phyloP scores from a whole-genome alignment of 2,329 filamentous ascomycete genomes.

The Neurospora sp. region DNA sequence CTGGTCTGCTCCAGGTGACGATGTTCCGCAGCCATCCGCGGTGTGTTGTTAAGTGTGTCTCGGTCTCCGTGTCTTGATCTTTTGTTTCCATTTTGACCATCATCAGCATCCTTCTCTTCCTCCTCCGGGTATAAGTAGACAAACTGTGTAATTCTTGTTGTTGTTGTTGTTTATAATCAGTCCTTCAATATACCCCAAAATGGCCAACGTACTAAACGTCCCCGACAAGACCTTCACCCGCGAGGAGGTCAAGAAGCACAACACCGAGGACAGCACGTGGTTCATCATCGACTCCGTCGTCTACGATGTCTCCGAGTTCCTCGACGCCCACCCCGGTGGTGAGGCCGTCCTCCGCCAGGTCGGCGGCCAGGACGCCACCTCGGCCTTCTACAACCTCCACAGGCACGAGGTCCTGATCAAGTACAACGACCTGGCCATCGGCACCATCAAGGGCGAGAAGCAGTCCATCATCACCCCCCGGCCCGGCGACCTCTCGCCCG shows the following conservation, averaged over 20 bases:
- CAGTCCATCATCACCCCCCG: constrained; percentile 61
- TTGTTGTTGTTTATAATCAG: background rate
- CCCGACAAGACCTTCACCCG: constrained; percentile 44
- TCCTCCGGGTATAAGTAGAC: background rate
- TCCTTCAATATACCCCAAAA: background rate
- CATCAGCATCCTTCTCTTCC: background rate
- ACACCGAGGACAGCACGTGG: constrained; percentile 66
- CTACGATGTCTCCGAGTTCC: constrained; percentile 78
- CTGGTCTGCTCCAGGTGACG: background rate
- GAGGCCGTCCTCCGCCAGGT: constrained; percentile 71
- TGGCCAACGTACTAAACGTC: constrained; percentile 14
- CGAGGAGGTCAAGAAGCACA: constrained; percentile 65
- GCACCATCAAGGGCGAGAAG: constrained; percentile 64
- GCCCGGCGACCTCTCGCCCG: constrained; percentile 61
- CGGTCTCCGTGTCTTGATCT: background rate
- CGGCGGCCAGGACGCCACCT: constrained; percentile 71
- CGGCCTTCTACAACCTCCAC: constrained; percentile 86
- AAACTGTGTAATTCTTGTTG: background rate
- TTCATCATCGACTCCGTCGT: constrained; percentile 80
- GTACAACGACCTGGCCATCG: constrained; percentile 66
- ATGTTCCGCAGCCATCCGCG: background rate
- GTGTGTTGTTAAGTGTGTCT: background rate
- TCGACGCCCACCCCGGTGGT: constrained; percentile 78
- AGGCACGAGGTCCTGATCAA: constrained; percentile 80
- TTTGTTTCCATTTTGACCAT: background rate